Conservation (phyloP, 2,329 filamentous ascomycete species). For the Magnaporthiopsis poae region DNA sequence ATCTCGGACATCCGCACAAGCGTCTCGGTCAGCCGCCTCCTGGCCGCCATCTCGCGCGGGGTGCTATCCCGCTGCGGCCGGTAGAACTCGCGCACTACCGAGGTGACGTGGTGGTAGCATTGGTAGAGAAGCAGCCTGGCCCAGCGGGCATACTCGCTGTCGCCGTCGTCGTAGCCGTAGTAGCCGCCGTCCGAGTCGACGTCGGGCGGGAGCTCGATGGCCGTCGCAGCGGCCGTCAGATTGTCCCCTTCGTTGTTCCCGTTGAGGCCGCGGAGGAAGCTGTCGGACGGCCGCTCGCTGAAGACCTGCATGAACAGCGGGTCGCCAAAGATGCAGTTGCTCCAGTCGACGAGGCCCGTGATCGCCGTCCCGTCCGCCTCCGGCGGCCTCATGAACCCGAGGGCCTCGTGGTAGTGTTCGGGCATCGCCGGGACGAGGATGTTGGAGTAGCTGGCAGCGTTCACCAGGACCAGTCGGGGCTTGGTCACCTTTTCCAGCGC, state of each 20-base stretch:
- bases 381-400: not conserved
- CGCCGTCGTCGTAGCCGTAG: conserved; percentile 14
- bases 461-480: conserved; percentile 44
- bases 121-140: conserved; percentile 45
- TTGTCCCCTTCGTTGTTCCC: conserved; percentile 12
- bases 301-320: conserved; percentile 44
- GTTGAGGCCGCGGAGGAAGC: conserved; percentile 39
- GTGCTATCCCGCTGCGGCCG: conserved; percentile 38
- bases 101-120: conserved; percentile 44
- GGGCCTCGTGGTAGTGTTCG: not conserved
- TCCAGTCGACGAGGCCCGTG: conserved; percentile 49
- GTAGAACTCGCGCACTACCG: conserved; percentile 47
- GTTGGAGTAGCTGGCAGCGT: conserved; percentile 41
- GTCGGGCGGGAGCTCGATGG: not conserved
- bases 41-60: conserved; percentile 40
- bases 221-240: too few relatives aligned
- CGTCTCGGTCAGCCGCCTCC: conserved; percentile 33
- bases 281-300: conserved; percentile 30
- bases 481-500: conserved; percentile 42
- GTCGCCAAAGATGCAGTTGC: conserved; percentile 49
- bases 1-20: not conserved
- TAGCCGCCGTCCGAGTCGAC: conserved; percentile 8
- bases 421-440: conserved; percentile 28
- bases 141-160: conserved; percentile 24
- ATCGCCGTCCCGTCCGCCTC: conserved; percentile 17